phyloP scores from a whole-genome alignment of 768 basidiomycete genomes.

The Leucocoprinus leucothites region DNA sequence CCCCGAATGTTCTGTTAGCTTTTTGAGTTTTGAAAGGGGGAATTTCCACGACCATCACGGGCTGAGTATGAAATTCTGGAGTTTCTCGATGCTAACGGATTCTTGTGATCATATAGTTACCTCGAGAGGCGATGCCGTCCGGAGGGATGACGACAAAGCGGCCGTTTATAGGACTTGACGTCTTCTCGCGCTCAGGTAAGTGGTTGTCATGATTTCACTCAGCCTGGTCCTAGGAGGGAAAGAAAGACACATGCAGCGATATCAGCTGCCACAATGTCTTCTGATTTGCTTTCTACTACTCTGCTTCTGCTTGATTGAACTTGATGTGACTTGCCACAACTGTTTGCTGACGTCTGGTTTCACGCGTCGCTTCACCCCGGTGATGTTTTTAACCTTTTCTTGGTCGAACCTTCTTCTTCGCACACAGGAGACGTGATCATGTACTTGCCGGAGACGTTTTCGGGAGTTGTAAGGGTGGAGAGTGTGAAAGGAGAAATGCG shows the following conservation, averaged over 20 bases:
- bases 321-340: slow-evolving; percentile 1
- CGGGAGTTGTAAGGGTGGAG: slow-evolving; percentile 33
- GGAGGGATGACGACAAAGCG: slow-evolving; percentile 20
- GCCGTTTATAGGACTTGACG: slow-evolving; percentile 37
- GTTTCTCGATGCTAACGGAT: not conserved
- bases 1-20: too few relatives aligned
- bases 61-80: not conserved
- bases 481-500: slow-evolving; percentile 29
- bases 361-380: not conserved
- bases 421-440: slow-evolving; percentile 34
- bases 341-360: slow-evolving; percentile 3
- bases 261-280: not conserved
- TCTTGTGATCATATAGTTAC: slow-evolving; percentile 25
- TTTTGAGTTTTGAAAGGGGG: slow-evolving; percentile 1
- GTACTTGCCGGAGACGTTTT: slow-evolving; percentile 32
- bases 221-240: not conserved
- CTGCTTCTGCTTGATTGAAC: not conserved
- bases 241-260: not conserved
- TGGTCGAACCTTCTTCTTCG: slow-evolving; percentile 3
- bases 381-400: not conserved
- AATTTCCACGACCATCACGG: slow-evolving; percentile 6
- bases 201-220: not conserved
- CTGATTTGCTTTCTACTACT: not conserved
- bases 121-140: slow-evolving; percentile 12
- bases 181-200: slow-evolving; percentile 31